phyloP scores from a whole-genome alignment of 352 stramenopile genomes.

The Phytopythium sindhum region DNA sequence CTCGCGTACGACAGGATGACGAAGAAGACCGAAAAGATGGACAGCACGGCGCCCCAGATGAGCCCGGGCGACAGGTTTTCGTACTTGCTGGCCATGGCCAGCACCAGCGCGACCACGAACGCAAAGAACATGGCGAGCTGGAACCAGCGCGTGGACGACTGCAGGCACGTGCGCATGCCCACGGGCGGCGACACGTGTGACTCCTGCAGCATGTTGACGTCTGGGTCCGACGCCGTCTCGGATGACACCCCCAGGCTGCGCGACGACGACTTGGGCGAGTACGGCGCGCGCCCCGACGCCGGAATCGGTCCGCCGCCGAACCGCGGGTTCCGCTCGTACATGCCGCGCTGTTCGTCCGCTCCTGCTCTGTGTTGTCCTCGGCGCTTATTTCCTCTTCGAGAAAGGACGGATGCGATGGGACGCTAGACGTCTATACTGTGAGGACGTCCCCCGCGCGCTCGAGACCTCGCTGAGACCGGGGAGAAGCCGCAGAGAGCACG shows the following conservation, averaged over 20 bases:
- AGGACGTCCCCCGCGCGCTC: too few species aligned
- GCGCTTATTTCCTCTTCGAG: too few species aligned
- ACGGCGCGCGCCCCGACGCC: slow-evolving; percentile 1
- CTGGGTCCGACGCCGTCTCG: slow-evolving; percentile 32
- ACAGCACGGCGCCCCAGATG: slow-evolving; percentile 83
- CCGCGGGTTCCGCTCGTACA: slow-evolving; percentile 9
- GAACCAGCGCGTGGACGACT: slow-evolving; percentile 80
- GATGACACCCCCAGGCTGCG: slow-evolving; percentile 35
- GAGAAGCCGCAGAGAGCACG: too few species aligned
- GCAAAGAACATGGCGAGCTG: slow-evolving; percentile 82
- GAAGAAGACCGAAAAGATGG: slow-evolving; percentile 83
- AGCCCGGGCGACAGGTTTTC: slow-evolving; percentile 74
- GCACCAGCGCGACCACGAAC: slow-evolving; percentile 55
- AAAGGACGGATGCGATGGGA: too few species aligned
- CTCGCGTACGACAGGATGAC: slow-evolving; percentile 83
- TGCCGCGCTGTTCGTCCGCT: not conserved
- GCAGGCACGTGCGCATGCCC: slow-evolving; percentile 54
- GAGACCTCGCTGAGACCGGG: too few species aligned
- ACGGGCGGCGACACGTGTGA: slow-evolving; percentile 11
- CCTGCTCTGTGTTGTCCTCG: not conserved
- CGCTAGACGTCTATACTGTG: too few species aligned
- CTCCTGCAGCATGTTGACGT: slow-evolving; percentile 46
- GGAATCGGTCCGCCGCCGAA: not conserved
- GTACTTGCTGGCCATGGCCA: slow-evolving; percentile 66
- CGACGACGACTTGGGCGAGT: slow-evolving; percentile 26